phyloP scores from a whole-genome alignment of 2,329 filamentous ascomycete species.

The Botryosphaeria agaves region DNA sequence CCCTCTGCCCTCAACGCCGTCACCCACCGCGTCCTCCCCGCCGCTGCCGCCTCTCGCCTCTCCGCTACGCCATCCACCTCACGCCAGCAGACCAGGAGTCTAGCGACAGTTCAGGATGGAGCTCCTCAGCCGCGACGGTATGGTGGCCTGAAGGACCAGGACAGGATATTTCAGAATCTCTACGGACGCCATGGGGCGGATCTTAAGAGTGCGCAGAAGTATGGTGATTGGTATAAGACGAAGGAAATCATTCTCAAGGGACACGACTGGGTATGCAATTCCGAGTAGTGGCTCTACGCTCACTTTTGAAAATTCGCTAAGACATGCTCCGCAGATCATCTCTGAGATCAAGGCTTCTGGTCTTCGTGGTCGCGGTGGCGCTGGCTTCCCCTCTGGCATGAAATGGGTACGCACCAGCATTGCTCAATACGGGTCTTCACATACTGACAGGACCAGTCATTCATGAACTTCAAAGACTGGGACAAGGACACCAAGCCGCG shows the following conservation, averaged over 20 bases:
- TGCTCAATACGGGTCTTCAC: conserved; percentile 2
- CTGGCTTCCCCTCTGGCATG: conserved; percentile 92
- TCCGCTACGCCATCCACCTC: conserved; percentile 17
- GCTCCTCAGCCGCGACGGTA: conserved; percentile 48
- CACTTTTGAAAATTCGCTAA: neutral
- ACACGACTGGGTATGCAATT: conserved; percentile 60
- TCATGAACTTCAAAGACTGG: conserved; percentile 99
- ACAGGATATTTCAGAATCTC: conserved; percentile 97
- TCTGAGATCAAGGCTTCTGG: conserved; percentile 94
- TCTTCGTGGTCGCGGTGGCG: conserved; percentile 86
- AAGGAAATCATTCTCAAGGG: conserved; percentile 97
- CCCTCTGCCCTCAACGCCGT: conserved; percentile 21
- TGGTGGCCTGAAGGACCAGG: conserved; percentile 85
- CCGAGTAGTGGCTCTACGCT: too few species aligned
- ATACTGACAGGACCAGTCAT: conserved; percentile 45
- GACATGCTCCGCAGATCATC: conserved; percentile 48
- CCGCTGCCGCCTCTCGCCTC: conserved; percentile 19
- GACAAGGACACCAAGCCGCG: conserved; percentile 92
- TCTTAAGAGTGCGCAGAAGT: conserved; percentile 87
- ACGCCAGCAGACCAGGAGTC: conserved; percentile 42
- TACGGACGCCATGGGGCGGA: conserved; percentile 87
- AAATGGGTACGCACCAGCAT: conserved; percentile 69
- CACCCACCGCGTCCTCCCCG: conserved; percentile 23
- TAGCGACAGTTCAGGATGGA: conserved; percentile 39
- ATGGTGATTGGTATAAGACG: conserved; percentile 98